These are phyloP conservation scores for Cadophora gregata DNA, from an alignment of 2,329 filamentous ascomycete species.

Conservation along the genomic window DNA sequence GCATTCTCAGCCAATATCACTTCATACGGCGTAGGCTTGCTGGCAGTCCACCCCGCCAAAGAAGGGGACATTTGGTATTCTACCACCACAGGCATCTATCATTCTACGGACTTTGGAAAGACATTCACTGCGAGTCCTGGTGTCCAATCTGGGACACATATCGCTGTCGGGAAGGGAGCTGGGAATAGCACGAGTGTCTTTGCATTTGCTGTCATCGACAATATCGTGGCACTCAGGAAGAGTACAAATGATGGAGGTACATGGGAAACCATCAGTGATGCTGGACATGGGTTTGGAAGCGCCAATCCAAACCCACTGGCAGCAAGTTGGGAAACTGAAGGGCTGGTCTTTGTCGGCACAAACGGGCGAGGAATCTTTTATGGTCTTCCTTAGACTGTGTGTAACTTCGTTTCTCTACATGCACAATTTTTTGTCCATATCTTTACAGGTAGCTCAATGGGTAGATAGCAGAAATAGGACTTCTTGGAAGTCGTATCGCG, in stretches of 20 bases:
- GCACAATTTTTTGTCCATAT: background rate
- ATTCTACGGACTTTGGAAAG: slow-evolving; percentile 54
- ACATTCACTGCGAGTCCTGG: slow-evolving; percentile 21
- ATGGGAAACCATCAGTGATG: slow-evolving; percentile 18
- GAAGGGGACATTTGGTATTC: slow-evolving; percentile 66
- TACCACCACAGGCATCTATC: slow-evolving; percentile 59
- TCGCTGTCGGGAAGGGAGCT: slow-evolving; percentile 18
- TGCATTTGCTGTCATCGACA: slow-evolving; percentile 13
- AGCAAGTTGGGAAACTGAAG: slow-evolving; percentile 22
- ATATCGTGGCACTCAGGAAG: slow-evolving; percentile 7
- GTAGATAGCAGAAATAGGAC: background rate
- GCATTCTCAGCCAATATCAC: slow-evolving; percentile 24
- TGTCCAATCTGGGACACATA: slow-evolving; percentile 12
- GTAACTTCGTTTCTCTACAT: background rate
- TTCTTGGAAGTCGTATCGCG: background rate
- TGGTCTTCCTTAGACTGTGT: background rate
- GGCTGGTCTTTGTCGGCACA: slow-evolving; percentile 23
- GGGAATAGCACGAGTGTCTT: slow-evolving; percentile 23
- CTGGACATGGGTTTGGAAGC: slow-evolving; percentile 17
- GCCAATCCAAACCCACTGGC: slow-evolving; percentile 19
- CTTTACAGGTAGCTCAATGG: background rate
- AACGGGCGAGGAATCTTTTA: slow-evolving; percentile 23
- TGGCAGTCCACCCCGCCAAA: slow-evolving; percentile 55
- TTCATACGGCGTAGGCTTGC: slow-evolving; percentile 52
- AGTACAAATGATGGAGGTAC: slow-evolving; percentile 14